These are phyloP conservation scores for Cyclotella choctawhatcheeana DNA, from an alignment of 108 stramenopile genomes.

Conservation along the genomic window DNA sequence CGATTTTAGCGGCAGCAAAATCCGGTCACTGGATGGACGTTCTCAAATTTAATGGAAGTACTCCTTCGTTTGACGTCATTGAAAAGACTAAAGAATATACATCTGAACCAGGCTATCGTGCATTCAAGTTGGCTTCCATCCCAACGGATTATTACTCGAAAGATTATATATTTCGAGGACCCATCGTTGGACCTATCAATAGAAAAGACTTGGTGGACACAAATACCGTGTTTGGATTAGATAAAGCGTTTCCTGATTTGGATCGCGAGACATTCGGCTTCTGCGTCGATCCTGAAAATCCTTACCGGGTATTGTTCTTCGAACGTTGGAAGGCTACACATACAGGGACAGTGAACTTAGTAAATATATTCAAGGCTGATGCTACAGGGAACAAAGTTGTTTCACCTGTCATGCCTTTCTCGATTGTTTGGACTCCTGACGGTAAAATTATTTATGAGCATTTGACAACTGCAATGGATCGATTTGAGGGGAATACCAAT, in stretches of 20 bases:
- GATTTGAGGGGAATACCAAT: slow-evolving; percentile 57
- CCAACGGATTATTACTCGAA: slow-evolving; percentile 6
- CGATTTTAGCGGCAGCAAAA: too few species aligned
- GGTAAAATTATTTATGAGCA: slow-evolving; percentile 34
- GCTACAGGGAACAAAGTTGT: slow-evolving; percentile 31
- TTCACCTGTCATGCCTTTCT: slow-evolving; percentile 48
- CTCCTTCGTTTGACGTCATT: background rate
- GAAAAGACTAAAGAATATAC: background rate
- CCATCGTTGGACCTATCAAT: slow-evolving; percentile 61
- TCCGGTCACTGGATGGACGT: background rate
- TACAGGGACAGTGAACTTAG: background rate
- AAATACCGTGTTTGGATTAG: slow-evolving; percentile 39
- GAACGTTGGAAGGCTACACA: slow-evolving; percentile 43
- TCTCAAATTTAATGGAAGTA: background rate
- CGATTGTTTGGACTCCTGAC: slow-evolving; percentile 47
- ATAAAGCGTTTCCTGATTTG: slow-evolving; percentile 61
- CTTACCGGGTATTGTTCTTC: slow-evolving; percentile 58
- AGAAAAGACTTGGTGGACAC: slow-evolving; percentile 53
- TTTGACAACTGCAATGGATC: slow-evolving; percentile 55
- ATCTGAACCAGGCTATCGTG: slow-evolving; percentile 4
- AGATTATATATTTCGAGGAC: slow-evolving; percentile 71
- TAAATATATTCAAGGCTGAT: background rate
- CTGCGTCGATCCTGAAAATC: slow-evolving; percentile 55
- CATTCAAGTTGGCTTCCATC: background rate
- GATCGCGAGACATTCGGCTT: slow-evolving; percentile 60